Conservation (phyloP, 768 basidiomycete species). For the Filobasidium wieringae region DNA sequence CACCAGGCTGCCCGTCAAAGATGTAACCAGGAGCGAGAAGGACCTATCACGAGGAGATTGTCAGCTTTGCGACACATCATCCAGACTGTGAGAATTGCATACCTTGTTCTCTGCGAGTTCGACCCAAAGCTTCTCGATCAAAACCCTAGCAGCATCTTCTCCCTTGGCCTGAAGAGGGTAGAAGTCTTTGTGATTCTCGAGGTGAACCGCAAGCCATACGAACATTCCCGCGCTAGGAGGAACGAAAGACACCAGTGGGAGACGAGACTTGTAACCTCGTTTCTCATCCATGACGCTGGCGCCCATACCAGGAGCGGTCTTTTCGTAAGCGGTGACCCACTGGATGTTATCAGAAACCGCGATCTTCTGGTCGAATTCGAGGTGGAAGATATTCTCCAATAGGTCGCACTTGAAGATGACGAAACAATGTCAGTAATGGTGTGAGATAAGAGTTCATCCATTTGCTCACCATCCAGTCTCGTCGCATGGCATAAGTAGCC, state of each 20-base stretch:
- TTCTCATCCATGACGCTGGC: slow-evolving; percentile 42
- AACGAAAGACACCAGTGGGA: slow-evolving; percentile 53
- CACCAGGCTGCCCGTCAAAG: slow-evolving; percentile 34
- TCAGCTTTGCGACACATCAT: neutral
- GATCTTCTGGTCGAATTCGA: slow-evolving; percentile 40
- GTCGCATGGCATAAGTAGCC: slow-evolving; percentile 36
- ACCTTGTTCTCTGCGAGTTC: slow-evolving; percentile 42
- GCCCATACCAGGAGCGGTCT: slow-evolving; percentile 32
- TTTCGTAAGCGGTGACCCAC: slow-evolving; percentile 45
- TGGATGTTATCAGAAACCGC: slow-evolving; percentile 17
- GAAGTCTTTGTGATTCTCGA: slow-evolving; percentile 49
- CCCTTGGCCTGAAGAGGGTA: slow-evolving; percentile 19
- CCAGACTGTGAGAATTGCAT: neutral
- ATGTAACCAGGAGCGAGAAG: slow-evolving; percentile 54
- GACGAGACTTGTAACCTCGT: slow-evolving; percentile 22
- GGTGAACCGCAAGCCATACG: slow-evolving; percentile 53
- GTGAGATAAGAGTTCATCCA: slow-evolving; percentile 42
- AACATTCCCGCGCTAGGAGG: slow-evolving; percentile 78
- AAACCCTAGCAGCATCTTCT: slow-evolving; percentile 26
- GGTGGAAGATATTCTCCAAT: slow-evolving; percentile 53
- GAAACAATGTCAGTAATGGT: slow-evolving; percentile 40
- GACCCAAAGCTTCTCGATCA: slow-evolving; percentile 49
- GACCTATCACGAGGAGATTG: slow-evolving; percentile 37
- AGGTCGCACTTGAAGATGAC: slow-evolving; percentile 44
- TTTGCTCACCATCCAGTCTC: slow-evolving; percentile 31